Evolutionary conservation across 768 basidiomycete genomes (phyloP), one percentile per base, ranked within the genome.

Genomic region (Pholiota conissans): DNA sequence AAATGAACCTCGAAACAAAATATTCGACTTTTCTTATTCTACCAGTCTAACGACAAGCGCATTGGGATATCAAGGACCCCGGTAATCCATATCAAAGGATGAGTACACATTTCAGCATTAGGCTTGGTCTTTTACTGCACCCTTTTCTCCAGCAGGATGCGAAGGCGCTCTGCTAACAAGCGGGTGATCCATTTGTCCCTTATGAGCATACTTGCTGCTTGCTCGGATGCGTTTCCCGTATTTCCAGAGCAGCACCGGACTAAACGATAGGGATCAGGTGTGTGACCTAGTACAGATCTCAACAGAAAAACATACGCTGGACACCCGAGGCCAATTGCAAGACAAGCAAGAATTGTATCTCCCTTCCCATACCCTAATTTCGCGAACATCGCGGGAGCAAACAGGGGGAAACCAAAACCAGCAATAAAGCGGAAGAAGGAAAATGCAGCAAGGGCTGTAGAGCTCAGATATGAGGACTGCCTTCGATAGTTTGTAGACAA

Each of bases 391-490:
- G 79, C 74, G 18, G 86, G 84, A 3, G 85, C 87, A 62, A 92
- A 92, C n/a, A 92, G 71, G 2, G 90, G 91, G 66, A 93, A 91
- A 1, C 79, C 84, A 52, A 90, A 91, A 0, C 90, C 90, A 1
- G 83, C 82, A 0, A 90, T 54, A 0, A 86, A 84, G 24, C 90
- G 83, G 13, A 90, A 67, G 66, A 70, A 86, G 0, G 85, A 73
- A 18, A 83, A 82, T 0, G 88, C 87, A 0, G 88, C 88, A 9
- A 92, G 71, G 2, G 88, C 86, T 83, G 49, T 45, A 48, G 22
- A 58, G 47, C 45, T n/a, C n/a, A n/a, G n/a, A n/a, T n/a, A n/a
- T n/a, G n/a, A n/a, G n/a, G n/a, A n/a, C n/a, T n/a, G n/a, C n/a
- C n/a, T n/a, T n/a, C n/a, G n/a, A n/a, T n/a, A n/a, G n/a, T n/a